These are phyloP conservation scores for Penicillium olsonii DNA, from an alignment of 2,329 filamentous ascomycete genomes.

Conservation along the genomic window DNA sequence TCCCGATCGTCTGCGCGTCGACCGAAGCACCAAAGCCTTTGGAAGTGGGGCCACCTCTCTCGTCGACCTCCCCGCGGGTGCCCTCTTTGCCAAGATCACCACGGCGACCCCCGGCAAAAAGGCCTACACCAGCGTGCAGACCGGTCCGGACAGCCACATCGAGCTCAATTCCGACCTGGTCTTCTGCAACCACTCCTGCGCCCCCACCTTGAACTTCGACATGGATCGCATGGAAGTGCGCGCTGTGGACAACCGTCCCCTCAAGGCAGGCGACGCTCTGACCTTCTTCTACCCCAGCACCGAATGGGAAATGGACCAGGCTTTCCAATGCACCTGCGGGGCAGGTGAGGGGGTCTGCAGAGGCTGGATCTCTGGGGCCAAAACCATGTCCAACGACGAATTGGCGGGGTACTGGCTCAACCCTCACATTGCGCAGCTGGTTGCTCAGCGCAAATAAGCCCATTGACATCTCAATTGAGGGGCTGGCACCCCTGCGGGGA, in stretches of 20 bases:
- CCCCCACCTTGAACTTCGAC: slow-evolving; percentile 56
- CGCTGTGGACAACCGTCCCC: slow-evolving; percentile 39
- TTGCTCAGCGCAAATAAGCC: slow-evolving; percentile 25
- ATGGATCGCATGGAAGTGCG: slow-evolving; percentile 47
- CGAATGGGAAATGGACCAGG: slow-evolving; percentile 52
- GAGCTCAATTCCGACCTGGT: slow-evolving; percentile 60
- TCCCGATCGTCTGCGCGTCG: slow-evolving; percentile 29
- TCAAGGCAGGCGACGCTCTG: slow-evolving; percentile 44
- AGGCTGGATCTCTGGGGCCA: slow-evolving; percentile 44
- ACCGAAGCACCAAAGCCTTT: slow-evolving; percentile 36
- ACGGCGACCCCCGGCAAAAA: slow-evolving; percentile 46
- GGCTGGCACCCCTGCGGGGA: slow-evolving; percentile 3
- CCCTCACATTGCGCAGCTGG: slow-evolving; percentile 40
- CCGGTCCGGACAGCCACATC: slow-evolving; percentile 51
- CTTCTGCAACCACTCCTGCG: slow-evolving; percentile 60
- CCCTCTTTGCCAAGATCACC: slow-evolving; percentile 52
- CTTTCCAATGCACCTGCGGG: slow-evolving; percentile 48
- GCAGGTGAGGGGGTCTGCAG: slow-evolving; percentile 37
- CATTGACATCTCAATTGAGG: neutral
- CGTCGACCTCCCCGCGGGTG: slow-evolving; percentile 51
- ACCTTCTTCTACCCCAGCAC: slow-evolving; percentile 54
- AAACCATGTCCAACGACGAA: slow-evolving; percentile 34
- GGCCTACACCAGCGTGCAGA: slow-evolving; percentile 57
- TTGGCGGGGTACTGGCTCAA: slow-evolving; percentile 47
- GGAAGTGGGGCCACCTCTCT: slow-evolving; percentile 49